Evolutionary conservation across 257 asterid species (phyloP), one percentile per base, ranked within the genome.

Genomic region (Linderniella brevidens): DNA sequence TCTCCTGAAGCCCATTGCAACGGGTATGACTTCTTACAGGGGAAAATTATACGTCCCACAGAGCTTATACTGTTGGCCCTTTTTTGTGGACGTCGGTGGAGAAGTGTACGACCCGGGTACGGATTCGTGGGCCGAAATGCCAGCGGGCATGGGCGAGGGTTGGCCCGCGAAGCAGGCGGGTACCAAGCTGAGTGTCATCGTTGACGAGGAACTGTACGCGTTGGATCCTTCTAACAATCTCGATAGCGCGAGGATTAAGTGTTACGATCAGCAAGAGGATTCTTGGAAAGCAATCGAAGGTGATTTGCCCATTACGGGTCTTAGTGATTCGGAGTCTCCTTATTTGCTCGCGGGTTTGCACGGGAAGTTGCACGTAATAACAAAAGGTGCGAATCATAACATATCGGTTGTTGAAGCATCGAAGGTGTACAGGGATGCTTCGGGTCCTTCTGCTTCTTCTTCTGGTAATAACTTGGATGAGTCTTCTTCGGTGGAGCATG

Each of bases 131-230:
- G 73, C 58, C 7, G 95, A 83, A 56, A 87, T 87, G 95, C 92
- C 95, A 7, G 56, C 54, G 16, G 95, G 97, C 53, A 83, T 87
- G 97, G 97, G 95, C 4, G 97, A 80, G 54, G 95, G 97, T 11
- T 87, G 97, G 96, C 94, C 93, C n/a, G 92, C 96, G 8, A 63
- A 78, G 66, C 94, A 82, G 64, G 93, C 94, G 3, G 96, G 96
- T 44, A 77, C 93, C 0, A 86, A 86, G 58, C 29, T 82, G 62
- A 78, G 96, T 15, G 94, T 73, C 52, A 69, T 74, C 40, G 92
- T 86, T 35, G 94, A 86, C 29, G 96, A 72, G 18, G 94, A 77
- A 15, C 66, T 86, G 29, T 86, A 77, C 40, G 94, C 94, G 0
- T 54, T 82, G 72, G 93, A 86, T 70, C 96, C 96, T 37, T 72